Evolutionary conservation across 352 stramenopile genomes (phyloP).

Genomic region (Albugo laibachii): DNA sequence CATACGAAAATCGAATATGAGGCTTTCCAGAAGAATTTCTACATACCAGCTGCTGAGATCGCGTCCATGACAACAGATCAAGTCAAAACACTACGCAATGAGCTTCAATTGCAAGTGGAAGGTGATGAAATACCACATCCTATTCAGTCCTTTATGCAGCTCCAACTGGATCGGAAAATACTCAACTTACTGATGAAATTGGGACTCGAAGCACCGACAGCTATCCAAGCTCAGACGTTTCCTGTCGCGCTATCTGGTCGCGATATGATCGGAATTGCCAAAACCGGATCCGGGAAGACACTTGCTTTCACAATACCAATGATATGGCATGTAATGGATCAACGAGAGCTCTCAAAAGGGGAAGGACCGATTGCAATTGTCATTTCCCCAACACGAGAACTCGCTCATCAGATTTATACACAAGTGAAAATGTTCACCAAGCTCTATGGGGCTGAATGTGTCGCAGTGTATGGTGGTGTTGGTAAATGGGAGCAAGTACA

Average conservation of each 20-base stretch:
- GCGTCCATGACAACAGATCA: slow-evolving; percentile 13
- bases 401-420: slow-evolving; percentile 71
- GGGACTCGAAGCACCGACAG: slow-evolving; percentile 46
- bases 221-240: slow-evolving; percentile 71
- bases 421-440: slow-evolving; percentile 70
- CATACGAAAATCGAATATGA: slow-evolving; percentile 57
- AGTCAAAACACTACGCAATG: slow-evolving; percentile 17
- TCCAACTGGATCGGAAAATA: slow-evolving; percentile 8
- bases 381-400: slow-evolving; percentile 54
- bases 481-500: slow-evolving; percentile 74
- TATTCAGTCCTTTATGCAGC: slow-evolving; percentile 58
- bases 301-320: slow-evolving; percentile 94
- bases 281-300: slow-evolving; percentile 96
- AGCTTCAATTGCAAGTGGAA: slow-evolving; percentile 33
- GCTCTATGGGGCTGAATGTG: slow-evolving; percentile 45
- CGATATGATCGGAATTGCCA: slow-evolving; percentile 77
- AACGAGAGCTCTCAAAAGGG: slow-evolving; percentile 43
- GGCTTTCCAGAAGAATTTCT: slow-evolving; percentile 66
- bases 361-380: slow-evolving; percentile 69
- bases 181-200: slow-evolving; percentile 34
- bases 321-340: slow-evolving; percentile 77
- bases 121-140: slow-evolving; percentile 21
- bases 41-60: slow-evolving; percentile 25
- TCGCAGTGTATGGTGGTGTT: slow-evolving; percentile 59
- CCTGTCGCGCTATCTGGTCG: slow-evolving; percentile 50